These are phyloP conservation scores for Linum trigynum DNA, from an alignment of 345 rosid species.

Conservation along the genomic window DNA sequence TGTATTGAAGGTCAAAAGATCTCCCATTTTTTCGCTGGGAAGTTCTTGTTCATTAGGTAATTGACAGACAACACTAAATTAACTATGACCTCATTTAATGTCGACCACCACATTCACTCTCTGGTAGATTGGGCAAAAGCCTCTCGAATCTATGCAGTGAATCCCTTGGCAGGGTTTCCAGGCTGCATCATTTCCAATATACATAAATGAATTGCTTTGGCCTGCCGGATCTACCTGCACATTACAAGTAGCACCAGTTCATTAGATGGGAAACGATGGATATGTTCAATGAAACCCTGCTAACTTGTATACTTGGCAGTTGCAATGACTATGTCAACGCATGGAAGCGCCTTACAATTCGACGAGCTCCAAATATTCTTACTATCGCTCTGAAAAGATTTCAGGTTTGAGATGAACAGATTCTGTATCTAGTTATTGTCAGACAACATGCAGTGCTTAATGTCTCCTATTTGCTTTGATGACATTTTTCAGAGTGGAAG, in stretches of 20 bases:
- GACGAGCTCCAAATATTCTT: conserved; percentile 72
- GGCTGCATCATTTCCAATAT: no score
- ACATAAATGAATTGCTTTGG: background rate
- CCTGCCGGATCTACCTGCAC: background rate
- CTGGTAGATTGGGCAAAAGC: no score
- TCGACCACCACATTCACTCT: no score
- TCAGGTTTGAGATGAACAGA: conserved; percentile 39
- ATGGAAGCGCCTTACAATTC: conserved; percentile 77
- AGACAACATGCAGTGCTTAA: background rate
- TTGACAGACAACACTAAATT: no score
- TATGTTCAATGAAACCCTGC: background rate
- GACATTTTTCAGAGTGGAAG: conserved; percentile 72
- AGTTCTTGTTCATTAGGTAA: no score
- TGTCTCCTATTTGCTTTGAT: background rate
- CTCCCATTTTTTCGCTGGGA: no score
- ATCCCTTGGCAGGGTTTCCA: no score
- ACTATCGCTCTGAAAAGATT: conserved; percentile 91
- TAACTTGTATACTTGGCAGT: conserved; percentile 21
- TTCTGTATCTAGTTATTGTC: background rate
- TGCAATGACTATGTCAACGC: conserved; percentile 94
- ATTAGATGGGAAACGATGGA: background rate
- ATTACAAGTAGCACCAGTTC: background rate
- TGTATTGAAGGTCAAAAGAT: no score
- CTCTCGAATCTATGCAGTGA: no score
- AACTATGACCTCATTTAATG: no score